Evolutionary conservation across 1,139 yeast genomes (phyloP), one percentile per base, ranked within the genome.

Genomic region (Blastobotrys malaysiensis): DNA sequence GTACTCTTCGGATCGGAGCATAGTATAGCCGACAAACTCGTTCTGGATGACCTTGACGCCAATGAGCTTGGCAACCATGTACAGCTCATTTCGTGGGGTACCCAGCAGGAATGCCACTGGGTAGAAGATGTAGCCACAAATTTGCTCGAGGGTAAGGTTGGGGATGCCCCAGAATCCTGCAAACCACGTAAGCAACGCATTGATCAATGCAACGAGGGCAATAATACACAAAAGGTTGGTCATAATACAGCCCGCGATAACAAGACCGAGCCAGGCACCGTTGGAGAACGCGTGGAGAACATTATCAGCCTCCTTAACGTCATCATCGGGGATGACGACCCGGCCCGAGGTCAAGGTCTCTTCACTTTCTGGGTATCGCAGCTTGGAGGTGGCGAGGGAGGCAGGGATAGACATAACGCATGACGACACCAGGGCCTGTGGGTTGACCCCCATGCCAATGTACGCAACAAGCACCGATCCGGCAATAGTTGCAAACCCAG

Each of bases 351-450:
- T 77, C 46, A 82, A 63, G 1, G 86, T 77, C 57, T 73, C 76
- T 61, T 83, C 86, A 18, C 80, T 76, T 65, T 83, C 88, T 14
- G 88, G 88, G 61, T 71, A 74, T 67, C 87, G 76, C 61, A 83
- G 73, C 65, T 82, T 82, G 16, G 87, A 81, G 22, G 82, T 79
- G 9, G 86, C 85, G 57, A 83, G 72, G 9, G 86, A 79, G 27
- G 85, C 84, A 5, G 88, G 88, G 65, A 83, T 82, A 1, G 86
- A 82, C 88, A 83, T 83, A 57, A 83, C 84, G 75, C 87, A 83
- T 24, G 86, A 80, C 19, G 85, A 79, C 22, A 83, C 81, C 63
- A 83, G 73, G 6, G 86, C 86, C 65, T 82, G 85, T 1, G 87
- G 77, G 61, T 80, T 81, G 61, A 82, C 75, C 47, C 88, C 88